Evolutionary conservation across 139 green algal genomes (phyloP).

Genomic region (Pycnococcus provasolii): DNA sequence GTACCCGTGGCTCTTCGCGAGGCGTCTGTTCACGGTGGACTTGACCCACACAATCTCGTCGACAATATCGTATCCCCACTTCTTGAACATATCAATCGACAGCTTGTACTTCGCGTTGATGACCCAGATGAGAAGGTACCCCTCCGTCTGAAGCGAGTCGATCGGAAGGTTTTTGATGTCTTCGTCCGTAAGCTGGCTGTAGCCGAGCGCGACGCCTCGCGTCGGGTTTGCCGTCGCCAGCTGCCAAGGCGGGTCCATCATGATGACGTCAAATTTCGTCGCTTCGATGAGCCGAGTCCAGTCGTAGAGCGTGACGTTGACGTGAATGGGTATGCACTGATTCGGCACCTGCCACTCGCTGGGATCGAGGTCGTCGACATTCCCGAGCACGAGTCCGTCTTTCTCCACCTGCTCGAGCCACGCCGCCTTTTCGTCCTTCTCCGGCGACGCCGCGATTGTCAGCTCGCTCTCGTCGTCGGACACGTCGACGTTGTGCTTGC

Average conservation of each 20-base stretch:
- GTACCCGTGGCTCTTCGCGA: constrained; percentile 88
- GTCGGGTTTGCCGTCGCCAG: constrained; percentile 88
- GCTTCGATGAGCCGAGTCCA: constrained; percentile 49
- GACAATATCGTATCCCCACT: constrained; percentile 88
- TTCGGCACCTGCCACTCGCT: constrained; percentile 67
- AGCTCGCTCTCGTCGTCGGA: neutral
- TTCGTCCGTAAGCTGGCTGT: constrained; percentile 72
- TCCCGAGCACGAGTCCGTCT: constrained; percentile 28
- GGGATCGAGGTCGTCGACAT: constrained; percentile 59
- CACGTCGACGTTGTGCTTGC: constrained; percentile 5
- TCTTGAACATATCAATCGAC: constrained; percentile 73
- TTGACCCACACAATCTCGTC: constrained; percentile 95
- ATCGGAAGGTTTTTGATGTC: constrained; percentile 72
- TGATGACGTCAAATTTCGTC: constrained; percentile 59
- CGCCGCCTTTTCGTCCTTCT: constrained; percentile 4
- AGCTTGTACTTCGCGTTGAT: constrained; percentile 93
- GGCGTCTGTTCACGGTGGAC: constrained; percentile 75
- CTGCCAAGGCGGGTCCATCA: constrained; percentile 94
- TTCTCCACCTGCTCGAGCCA: constrained; percentile 48
- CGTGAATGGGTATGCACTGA: constrained; percentile 79
- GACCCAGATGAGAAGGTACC: constrained; percentile 86
- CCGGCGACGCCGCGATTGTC: neutral
- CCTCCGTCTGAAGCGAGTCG: constrained; percentile 55
- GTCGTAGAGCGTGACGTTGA: constrained; percentile 81
- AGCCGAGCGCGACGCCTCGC: constrained; percentile 74